A percentile compares a stretch with the other conserved stretches of the same genome.
Evolutionary conservation across 2,329 filamentous ascomycete species (phyloP).

Genomic region (Penicillium sp.): DNA sequence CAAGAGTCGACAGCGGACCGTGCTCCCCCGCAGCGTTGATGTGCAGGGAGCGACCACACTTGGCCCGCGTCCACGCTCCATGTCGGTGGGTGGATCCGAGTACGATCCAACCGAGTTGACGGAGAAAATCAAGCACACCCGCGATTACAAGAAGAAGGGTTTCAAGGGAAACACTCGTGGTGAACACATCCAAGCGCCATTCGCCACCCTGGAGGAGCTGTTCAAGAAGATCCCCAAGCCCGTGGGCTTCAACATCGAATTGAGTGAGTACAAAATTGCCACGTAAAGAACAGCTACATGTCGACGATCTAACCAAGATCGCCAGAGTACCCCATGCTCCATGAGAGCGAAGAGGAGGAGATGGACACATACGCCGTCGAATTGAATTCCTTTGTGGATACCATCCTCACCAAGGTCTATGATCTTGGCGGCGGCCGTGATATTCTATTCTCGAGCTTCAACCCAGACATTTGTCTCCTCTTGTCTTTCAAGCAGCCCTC

Average conservation of each 20-base stretch:
- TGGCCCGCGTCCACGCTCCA: slow-evolving; percentile 45
- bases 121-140: slow-evolving; percentile 94
- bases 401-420: slow-evolving; percentile 83
- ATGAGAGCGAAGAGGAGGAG: slow-evolving; percentile 88
- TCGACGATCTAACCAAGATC: slow-evolving; percentile 24
- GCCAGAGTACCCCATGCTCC: slow-evolving; percentile 86
- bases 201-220: slow-evolving; percentile 89
- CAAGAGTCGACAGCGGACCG: slow-evolving; percentile 39
- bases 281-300: slow-evolving; percentile 20
- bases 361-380: slow-evolving; percentile 97
- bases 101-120: slow-evolving; percentile 41
- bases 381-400: slow-evolving; percentile 94
- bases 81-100: slow-evolving; percentile 54
- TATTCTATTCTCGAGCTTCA: slow-evolving; percentile 95
- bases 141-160: slow-evolving; percentile 88
- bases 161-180: slow-evolving; percentile 94
- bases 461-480: slow-evolving; percentile 91
- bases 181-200: slow-evolving; percentile 91
- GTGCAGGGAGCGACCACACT: slow-evolving; percentile 11
- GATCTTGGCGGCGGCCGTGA: slow-evolving; percentile 76
- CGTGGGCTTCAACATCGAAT: slow-evolving; percentile 96
- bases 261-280: slow-evolving; percentile 51
- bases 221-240: slow-evolving; percentile 75
- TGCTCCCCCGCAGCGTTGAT: slow-evolving; percentile 32
- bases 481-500: slow-evolving; percentile 95